Evolutionary conservation across 2,329 filamentous ascomycete species (phyloP), one percentile per base, ranked within the genome.

Genomic region (Penicillium capsulatum): DNA sequence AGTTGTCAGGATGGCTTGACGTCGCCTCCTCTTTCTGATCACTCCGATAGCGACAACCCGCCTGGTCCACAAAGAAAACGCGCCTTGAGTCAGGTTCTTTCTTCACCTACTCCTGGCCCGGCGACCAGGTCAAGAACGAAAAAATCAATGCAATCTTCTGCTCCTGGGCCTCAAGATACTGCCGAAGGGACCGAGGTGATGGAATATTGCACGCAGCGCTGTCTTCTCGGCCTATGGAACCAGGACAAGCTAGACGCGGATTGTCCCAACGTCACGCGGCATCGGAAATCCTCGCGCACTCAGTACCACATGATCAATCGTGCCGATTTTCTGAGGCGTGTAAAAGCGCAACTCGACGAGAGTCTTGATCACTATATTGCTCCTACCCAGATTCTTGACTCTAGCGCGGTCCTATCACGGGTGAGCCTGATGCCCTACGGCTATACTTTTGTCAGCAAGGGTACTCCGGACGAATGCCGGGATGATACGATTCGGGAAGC

Each of bases 201-300:
- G 8, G 31, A 34, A 11, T 24, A 34, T 13, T 34, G 31, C n/a
- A 7, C 31, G 31, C 31, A 34, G 31, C 17, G 31, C 31, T 34
- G 31, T 22, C 31, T 34, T 34, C 31, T 34, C 15, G 31, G 31
- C 14, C 31, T 34, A 13, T 19, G 16, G 14, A 13, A 14, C 15
- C 31, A 13, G 4, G 31, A 11, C 17, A 19, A 24, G 31, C 19
- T 34, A 34, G 31, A 34, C 19, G 7, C 14, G 4, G 5, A 24
- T 6, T 34, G 31, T 24, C 31, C 31, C n/a, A 34, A 34, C 31
- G 7, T 8, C 24, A 19, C 20, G 17, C 31, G 17, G n/a, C 31
- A 34, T 19, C 31, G 31, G 8, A 13, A 19, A 14, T 34, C 22
- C 22, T 11, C 7, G 22, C 22, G 7, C 22, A 24, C 22, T 11